Base-by-base conservation (phyloP, 78 protist species). In the Isochrysis galbana region DNA sequence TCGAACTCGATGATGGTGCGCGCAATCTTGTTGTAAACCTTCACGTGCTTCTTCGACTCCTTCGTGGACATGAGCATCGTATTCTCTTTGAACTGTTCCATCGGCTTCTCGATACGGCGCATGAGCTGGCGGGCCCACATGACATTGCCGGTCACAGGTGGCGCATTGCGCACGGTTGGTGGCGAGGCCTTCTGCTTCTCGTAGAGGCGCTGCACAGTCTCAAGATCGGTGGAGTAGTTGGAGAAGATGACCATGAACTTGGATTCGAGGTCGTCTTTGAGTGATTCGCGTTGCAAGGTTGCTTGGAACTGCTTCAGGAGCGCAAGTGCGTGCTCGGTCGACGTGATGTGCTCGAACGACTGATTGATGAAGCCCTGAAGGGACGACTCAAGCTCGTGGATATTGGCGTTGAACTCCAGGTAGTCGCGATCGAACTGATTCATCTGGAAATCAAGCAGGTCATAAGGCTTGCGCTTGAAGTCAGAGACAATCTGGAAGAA, bases 141-240 rank as follows among this genome's bases (percentile, higher is more conserved):
- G 29, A 96, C 88, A 32, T 92, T 80, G 26, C 97, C 97, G 14
- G 96, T 86, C 25, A 91, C 87, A 4, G 94, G 97, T 3, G 98
- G 96, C 93, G 82, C 51, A 82, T 94, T 95, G 90, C 4, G 17
- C 89, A 86, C 48, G 32, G 90, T 14, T 26, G 96, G 95, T 2
- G 96, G 96, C 46, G 83, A 23, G 51, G n/a, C n/a, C n/a, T n/a
- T n/a, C n/a, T n/a, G n/a, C n/a, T n/a, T n/a, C n/a, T n/a, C n/a
- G n/a, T 96, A 96, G 42, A 47, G 11, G 72, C 84, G 91, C 92
- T 95, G 95, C 11, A 95, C 94, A 25, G 1, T 0, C 22, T 2
- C 2, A n/a, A 96, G 38, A 7, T 95, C 98, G 44, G 3, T 36
- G 36, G 41, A 55, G 93, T 69, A 96, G 39, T 26, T 38, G 38